Percentiles rank a stretch among this genome's conserved stretches.
These are phyloP conservation scores for Vigna hirtella DNA, from an alignment of 306 rosid species.

Conservation along the genomic window DNA sequence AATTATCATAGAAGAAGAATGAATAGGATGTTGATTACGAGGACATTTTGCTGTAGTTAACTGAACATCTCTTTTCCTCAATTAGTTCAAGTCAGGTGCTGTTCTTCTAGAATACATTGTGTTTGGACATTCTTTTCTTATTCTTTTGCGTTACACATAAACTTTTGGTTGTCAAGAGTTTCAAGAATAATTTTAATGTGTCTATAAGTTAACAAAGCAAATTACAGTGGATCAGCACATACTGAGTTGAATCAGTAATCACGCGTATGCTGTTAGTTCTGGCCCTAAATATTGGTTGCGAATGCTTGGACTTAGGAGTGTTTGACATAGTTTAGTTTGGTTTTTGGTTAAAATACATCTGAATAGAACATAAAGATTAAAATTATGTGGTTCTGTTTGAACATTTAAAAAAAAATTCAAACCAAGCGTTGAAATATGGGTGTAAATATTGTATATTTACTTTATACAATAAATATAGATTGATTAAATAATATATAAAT, in stretches of 20 bases:
- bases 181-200: background rate
- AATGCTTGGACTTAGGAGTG: background rate
- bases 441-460: too few relatives aligned
- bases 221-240: slow-evolving; percentile 26
- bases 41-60: slow-evolving; percentile 6
- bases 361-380: too few relatives aligned
- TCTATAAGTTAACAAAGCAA: background rate
- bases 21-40: slow-evolving; percentile 23
- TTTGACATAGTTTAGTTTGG: too few relatives aligned
- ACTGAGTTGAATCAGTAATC: slow-evolving; percentile 8
- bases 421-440: too few relatives aligned
- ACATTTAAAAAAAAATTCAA: too few relatives aligned
- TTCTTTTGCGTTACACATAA: slow-evolving; percentile 14
- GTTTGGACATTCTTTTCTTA: slow-evolving; percentile 3
- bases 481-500: too few relatives aligned
- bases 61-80: slow-evolving; percentile 1
- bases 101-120: slow-evolving; percentile 12
- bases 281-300: slow-evolving; percentile 13
- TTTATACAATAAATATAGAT: too few relatives aligned
- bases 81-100: slow-evolving; percentile 10
- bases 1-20: slow-evolving; percentile 31
- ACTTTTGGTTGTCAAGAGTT: background rate
- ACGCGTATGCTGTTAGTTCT: background rate
- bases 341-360: too few relatives aligned
- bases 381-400: too few relatives aligned